Percentiles rank a stretch among this genome's conserved stretches.
Conservation (phyloP, 2,329 filamentous ascomycete species). For the Acephala macrosclerotiorum region DNA sequence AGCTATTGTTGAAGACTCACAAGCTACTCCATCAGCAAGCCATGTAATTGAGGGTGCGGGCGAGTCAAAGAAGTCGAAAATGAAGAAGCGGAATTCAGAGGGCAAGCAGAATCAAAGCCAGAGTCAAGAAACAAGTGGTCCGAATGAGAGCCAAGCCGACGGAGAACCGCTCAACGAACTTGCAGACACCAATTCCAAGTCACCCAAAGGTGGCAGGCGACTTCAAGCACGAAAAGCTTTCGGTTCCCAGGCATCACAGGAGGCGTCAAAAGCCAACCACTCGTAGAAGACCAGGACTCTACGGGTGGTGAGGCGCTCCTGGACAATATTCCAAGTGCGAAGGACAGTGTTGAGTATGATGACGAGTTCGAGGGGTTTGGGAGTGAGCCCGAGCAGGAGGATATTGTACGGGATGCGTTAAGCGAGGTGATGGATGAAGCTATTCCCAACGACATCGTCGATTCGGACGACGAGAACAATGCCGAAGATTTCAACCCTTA, state of each 20-base stretch:
- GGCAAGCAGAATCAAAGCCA: background rate
- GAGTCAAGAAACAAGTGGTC: background rate
- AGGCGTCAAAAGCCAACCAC: conserved; percentile 44
- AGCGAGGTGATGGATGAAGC: background rate
- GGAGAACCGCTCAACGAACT: conserved; percentile 27
- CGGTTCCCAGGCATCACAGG: conserved; percentile 16
- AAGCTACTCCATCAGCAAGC: background rate
- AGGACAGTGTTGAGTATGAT: background rate
- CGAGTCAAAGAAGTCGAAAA: background rate
- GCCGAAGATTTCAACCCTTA: background rate
- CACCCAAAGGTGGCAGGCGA: conserved; percentile 19
- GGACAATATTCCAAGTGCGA: conserved; percentile 29
- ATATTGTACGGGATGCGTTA: conserved; percentile 6
- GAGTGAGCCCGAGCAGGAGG: background rate
- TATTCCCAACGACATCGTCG: background rate
- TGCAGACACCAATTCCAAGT: conserved; percentile 27
- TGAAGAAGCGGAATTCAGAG: background rate
- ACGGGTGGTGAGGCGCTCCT: conserved; percentile 45
- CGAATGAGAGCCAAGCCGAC: background rate
- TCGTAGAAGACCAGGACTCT: conserved; percentile 46
- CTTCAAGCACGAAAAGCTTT: conserved; percentile 22
- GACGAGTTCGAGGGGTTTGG: background rate
- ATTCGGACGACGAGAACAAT: conserved; percentile 1
- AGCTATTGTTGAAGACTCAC: background rate
- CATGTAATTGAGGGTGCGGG: background rate